These are phyloP conservation scores for Urochloa ruziziensis DNA, from an alignment of 176 grass and related monocot genomes.

Conservation along the genomic window DNA sequence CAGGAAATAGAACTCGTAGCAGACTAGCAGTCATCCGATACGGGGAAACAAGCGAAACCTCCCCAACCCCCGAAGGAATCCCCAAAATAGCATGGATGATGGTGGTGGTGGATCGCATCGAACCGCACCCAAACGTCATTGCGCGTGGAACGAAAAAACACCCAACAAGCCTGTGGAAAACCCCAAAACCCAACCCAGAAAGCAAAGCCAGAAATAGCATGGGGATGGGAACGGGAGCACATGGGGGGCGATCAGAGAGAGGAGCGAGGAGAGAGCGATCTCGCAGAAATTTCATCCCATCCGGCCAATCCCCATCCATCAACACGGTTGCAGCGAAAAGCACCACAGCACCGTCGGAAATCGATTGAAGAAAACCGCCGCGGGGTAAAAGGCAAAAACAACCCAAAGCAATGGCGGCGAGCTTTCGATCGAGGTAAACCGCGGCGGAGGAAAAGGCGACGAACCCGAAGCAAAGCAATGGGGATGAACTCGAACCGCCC, in stretches of 20 bases:
- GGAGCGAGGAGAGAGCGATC: background rate
- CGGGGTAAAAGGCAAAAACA: background rate
- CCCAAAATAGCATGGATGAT: background rate
- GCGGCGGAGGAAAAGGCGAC: background rate
- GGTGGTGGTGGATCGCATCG: background rate
- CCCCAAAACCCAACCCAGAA: background rate
- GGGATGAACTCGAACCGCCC: background rate
- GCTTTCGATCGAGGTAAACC: background rate
- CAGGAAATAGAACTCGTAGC: background rate
- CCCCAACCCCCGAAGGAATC: background rate
- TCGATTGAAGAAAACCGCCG: background rate
- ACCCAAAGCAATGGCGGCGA: background rate
- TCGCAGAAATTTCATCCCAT: background rate
- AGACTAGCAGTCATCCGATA: background rate
- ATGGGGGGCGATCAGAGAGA: background rate
- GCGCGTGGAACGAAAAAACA: background rate
- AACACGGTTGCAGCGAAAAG: background rate
- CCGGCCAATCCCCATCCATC: background rate
- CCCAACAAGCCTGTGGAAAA: background rate
- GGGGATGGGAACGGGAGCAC: background rate
- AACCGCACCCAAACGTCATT: background rate
- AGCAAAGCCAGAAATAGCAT: background rate
- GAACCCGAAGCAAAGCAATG: background rate
- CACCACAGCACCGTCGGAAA: background rate
- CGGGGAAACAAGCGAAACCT: slow-evolving; percentile 10